A percentile compares a stretch with the other conserved stretches of the same genome.
These are phyloP conservation scores for Colletotrichum lentis DNA, from an alignment of 2,329 filamentous ascomycete genomes.

Conservation along the genomic window DNA sequence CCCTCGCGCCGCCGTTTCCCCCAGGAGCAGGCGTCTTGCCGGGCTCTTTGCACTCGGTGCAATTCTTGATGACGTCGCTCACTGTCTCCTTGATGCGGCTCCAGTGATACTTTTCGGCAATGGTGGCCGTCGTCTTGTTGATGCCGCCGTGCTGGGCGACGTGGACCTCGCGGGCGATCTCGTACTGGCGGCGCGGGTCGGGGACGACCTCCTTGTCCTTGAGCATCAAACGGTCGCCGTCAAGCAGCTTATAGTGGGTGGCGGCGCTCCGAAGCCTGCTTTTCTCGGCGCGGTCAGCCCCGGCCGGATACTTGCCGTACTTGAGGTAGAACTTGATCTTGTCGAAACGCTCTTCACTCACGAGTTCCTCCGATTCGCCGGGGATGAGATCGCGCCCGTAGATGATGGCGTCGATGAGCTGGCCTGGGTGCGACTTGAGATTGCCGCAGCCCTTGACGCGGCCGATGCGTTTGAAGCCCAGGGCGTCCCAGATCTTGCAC, in stretches of 20 bases:
- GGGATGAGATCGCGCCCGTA: constrained; percentile 72
- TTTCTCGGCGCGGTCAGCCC: constrained; percentile 94
- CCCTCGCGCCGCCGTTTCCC: constrained; percentile 21
- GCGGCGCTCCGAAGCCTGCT: constrained; percentile 90
- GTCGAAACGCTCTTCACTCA: constrained; percentile 96
- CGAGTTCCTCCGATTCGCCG: constrained; percentile 74
- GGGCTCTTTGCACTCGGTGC: constrained; percentile 84
- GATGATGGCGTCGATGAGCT: constrained; percentile 78
- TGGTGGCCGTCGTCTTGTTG: constrained; percentile 96
- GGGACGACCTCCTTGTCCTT: constrained; percentile 98
- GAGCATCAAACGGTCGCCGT: constrained; percentile 86
- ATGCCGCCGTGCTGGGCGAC: constrained; percentile 84
- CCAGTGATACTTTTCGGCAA: constrained; percentile 96
- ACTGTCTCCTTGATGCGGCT: constrained; percentile 98
- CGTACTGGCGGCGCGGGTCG: constrained; percentile 87
- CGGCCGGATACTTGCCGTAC: constrained; percentile 89
- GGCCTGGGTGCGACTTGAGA: constrained; percentile 72
- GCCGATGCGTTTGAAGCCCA: constrained; percentile 92
- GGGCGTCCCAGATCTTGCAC: constrained; percentile 88
- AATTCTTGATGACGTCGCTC: constrained; percentile 91
- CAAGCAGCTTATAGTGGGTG: constrained; percentile 89
- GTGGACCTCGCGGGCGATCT: constrained; percentile 83
- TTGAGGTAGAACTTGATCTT: constrained; percentile 98
- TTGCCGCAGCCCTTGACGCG: constrained; percentile 77
- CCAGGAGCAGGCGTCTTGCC: constrained; percentile 60